Percentiles rank a stretch among this genome's conserved stretches.
phyloP scores from a whole-genome alignment of 2,329 filamentous ascomycete genomes.

The Ophiostoma sp. region DNA sequence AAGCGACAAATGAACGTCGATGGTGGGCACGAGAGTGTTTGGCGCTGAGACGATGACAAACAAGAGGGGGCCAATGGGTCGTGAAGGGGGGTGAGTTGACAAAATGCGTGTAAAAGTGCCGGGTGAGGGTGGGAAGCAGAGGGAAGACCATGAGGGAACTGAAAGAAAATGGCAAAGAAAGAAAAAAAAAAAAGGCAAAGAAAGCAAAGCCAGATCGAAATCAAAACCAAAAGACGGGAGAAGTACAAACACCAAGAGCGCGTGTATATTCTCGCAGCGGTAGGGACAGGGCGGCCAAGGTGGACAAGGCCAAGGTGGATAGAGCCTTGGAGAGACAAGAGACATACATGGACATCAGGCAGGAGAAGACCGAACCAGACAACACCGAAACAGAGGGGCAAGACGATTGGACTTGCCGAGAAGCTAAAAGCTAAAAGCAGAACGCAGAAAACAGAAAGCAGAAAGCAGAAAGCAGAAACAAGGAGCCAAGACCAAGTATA shows the following conservation, averaged over 20 bases:
- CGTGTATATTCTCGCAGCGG: background rate
- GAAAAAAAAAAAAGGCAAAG: background rate
- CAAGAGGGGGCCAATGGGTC: conserved; percentile 1
- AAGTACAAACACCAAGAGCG: background rate
- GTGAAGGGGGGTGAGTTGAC: background rate
- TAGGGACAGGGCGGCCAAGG: background rate
- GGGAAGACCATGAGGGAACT: background rate
- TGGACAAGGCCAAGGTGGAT: background rate
- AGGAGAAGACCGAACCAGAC: background rate
- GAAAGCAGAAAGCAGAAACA: background rate
- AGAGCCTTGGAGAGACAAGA: background rate
- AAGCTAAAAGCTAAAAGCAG: background rate
- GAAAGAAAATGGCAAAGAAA: background rate
- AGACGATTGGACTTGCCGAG: background rate
- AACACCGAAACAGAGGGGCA: conserved; percentile 1
- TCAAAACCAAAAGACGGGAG: background rate
- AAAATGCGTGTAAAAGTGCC: background rate
- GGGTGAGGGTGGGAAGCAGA: background rate
- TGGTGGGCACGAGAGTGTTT: conserved; percentile 9
- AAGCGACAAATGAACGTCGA: conserved; percentile 1
- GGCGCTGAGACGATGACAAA: conserved; percentile 11
- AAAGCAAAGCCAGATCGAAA: background rate
- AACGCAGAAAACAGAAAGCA: conserved; percentile 8
- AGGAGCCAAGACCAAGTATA: background rate
- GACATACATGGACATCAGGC: background rate